Evolutionary conservation across 768 basidiomycete genomes (phyloP), one percentile per base, ranked within the genome.

Genomic region (Cantharellus anzutake): DNA sequence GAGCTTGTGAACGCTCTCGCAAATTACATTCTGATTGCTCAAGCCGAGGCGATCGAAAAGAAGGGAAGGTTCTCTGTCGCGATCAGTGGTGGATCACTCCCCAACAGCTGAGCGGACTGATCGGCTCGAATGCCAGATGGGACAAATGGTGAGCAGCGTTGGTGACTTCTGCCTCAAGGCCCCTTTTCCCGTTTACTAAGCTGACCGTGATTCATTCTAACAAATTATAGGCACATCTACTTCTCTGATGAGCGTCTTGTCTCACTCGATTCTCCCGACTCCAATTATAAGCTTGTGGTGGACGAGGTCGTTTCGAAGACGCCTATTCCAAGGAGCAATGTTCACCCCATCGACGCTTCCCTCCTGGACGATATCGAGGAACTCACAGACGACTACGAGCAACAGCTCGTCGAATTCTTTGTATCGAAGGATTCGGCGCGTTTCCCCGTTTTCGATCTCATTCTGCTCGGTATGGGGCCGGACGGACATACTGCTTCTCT

Each of bases 401-500:
- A 73, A 62, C 73, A 76, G 65, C 85, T 99, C 68, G 90, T 98
- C 67, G 76, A 70, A 61, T 84, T 86, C 69, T 99, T 99, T 68
- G 96, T 93, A 0, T 82, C 84, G 68, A 87, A 83, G 68, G 90
- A 97, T 69, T 77, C 91, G 3, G 94, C 94, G 16, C 83, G 93
- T 62, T 98, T 97, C 78, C 96, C 96, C 63, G 76, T 96, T 57
- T 98, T 99, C 70, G 96, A 99, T 69, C 81, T 99, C 68, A 86
- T 98, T 73, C 80, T 99, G 51, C 83, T 99, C 57, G 96, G 96
- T 56, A 83, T 93, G 79, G 96, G 96, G 39, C 88, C 87, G 3
- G 96, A 97, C 69, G 94, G 94, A n/a, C 96, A 99, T 75, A 98
- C 94, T 48, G 91, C 86, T 62, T 92, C 88, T 4, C 82, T 99